Evolutionary conservation across 108 stramenopile species (phyloP).

Genomic region (Nannochloropsis granulata): DNA sequence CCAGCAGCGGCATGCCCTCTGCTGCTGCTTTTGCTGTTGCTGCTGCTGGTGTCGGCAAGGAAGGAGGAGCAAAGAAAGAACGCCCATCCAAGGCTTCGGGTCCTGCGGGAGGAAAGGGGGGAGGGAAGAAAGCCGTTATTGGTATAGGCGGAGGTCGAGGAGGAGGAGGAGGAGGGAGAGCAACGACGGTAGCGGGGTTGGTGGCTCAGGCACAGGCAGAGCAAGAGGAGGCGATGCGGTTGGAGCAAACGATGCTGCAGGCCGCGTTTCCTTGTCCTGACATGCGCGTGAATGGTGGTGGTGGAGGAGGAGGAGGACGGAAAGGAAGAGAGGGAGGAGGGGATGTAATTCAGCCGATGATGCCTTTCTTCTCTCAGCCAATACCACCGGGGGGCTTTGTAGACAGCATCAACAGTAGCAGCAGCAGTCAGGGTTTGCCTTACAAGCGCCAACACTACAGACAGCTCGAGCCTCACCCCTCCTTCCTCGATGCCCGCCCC

Average conservation of each 20-base stretch:
- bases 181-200: neutral
- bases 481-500: neutral
- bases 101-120: neutral
- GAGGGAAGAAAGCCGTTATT: neutral
- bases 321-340: too few relatives aligned
- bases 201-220: neutral
- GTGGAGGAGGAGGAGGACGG: too few relatives aligned
- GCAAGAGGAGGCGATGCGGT: neutral
- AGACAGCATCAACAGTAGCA: too few relatives aligned
- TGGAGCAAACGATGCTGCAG: neutral
- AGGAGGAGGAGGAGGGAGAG: neutral
- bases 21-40: neutral
- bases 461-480: neutral
- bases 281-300: too few relatives aligned
- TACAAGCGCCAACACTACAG: neutral
- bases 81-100: neutral
- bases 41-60: neutral
- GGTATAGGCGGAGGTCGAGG: neutral
- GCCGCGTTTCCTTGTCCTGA: neutral
- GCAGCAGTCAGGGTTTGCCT: neutral
- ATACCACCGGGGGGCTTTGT: too few relatives aligned
- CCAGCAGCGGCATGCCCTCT: neutral
- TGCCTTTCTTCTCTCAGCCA: too few relatives aligned
- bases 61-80: neutral
- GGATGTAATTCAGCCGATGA: too few relatives aligned